phyloP scores from a whole-genome alignment of 192 early-diverging fungal species.

The Coemansia sp. region DNA sequence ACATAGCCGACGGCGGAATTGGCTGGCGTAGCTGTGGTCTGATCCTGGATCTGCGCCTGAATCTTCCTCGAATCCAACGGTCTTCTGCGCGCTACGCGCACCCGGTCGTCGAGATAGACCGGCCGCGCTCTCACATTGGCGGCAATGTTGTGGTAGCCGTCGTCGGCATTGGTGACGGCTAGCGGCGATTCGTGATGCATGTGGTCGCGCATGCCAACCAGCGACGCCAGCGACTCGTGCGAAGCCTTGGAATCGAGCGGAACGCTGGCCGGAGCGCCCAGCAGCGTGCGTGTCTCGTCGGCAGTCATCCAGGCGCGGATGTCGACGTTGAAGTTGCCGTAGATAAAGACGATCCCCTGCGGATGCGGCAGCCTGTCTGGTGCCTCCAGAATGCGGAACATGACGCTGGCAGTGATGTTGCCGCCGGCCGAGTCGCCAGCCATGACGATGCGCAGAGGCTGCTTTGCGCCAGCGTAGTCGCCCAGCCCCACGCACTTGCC shows the following conservation, averaged over 20 bases:
- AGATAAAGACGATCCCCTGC: conserved; percentile 79
- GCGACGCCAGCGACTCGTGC: conserved; percentile 21
- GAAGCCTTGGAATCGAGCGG: conserved; percentile 3
- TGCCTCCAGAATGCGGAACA: conserved; percentile 75
- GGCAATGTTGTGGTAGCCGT: conserved; percentile 32
- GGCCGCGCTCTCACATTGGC: conserved; percentile 7
- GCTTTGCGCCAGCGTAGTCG: conserved; percentile 49
- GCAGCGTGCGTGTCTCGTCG: conserved; percentile 37
- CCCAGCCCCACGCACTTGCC: conserved; percentile 77
- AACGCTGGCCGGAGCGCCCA: conserved; percentile 10
- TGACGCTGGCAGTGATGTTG: conserved; percentile 76
- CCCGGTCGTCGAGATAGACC: conserved; percentile 32
- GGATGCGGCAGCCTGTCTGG: conserved; percentile 64
- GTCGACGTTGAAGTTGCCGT: conserved; percentile 89
- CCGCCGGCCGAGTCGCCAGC: conserved; percentile 96
- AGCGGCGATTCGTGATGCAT: conserved; percentile 70
- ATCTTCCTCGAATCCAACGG: neutral
- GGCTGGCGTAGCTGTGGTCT: conserved; percentile 3
- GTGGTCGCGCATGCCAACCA: conserved; percentile 65
- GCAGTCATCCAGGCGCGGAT: conserved; percentile 89
- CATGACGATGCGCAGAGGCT: conserved; percentile 72
- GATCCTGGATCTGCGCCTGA: neutral
- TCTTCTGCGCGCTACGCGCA: conserved; percentile 20
- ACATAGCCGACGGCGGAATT: conserved; percentile 15
- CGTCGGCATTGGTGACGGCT: conserved; percentile 31